These are phyloP conservation scores for Lantana camara DNA, from an alignment of 257 asterid species.

Conservation along the genomic window DNA sequence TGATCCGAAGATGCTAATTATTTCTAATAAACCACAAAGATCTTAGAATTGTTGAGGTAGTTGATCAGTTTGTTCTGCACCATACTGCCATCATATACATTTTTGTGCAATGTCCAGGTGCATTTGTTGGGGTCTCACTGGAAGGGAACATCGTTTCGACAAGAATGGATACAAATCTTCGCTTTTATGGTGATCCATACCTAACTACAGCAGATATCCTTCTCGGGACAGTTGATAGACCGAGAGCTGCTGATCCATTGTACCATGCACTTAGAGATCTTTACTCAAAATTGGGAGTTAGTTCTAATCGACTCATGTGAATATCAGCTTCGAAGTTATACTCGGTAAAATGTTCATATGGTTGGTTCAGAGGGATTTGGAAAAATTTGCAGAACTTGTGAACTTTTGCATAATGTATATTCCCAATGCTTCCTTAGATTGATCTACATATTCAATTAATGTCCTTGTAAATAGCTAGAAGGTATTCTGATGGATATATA, in stretches of 20 bases:
- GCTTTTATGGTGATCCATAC: conserved; percentile 94
- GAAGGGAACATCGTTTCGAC: conserved; percentile 90
- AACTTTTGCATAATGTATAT: too few relatives aligned
- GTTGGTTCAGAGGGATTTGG: too few relatives aligned
- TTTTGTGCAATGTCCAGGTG: conserved; percentile 59
- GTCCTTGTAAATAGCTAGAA: neutral
- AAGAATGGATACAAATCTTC: conserved; percentile 92
- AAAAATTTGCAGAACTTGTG: too few relatives aligned
- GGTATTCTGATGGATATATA: neutral
- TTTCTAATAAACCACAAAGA: neutral
- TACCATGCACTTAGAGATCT: conserved; percentile 79
- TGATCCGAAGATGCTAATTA: neutral
- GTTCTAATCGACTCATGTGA: neutral
- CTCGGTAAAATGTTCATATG: too few relatives aligned
- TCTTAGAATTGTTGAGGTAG: neutral
- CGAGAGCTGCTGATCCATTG: conserved; percentile 92
- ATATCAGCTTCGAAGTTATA: conserved; percentile 15
- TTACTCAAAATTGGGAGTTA: conserved; percentile 53
- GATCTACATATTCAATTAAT: too few relatives aligned
- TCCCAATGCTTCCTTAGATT: too few relatives aligned
- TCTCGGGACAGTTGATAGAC: conserved; percentile 86
- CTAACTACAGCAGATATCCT: conserved; percentile 90
- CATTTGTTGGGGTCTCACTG: conserved; percentile 90
- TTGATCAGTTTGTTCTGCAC: too few relatives aligned
- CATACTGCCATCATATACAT: too few relatives aligned